These are phyloP conservation scores for Elaeagnus macrophylla DNA, from an alignment of 306 rosid species.

Conservation along the genomic window DNA sequence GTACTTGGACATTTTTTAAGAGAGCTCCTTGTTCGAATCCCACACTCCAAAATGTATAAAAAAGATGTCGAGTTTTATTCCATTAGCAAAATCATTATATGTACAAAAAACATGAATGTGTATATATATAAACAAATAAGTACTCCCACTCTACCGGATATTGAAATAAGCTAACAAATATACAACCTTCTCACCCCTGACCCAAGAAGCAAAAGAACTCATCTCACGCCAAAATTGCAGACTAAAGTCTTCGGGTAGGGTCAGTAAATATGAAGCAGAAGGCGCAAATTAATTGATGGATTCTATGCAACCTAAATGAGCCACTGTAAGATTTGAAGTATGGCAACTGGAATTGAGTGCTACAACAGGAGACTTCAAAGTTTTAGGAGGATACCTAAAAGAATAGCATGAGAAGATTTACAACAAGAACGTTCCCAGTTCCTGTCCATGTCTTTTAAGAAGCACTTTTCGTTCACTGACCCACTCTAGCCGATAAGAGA, in stretches of 20 bases:
- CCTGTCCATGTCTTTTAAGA: constrained; percentile 63
- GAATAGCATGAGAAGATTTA: constrained; percentile 13
- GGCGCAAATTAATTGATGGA: neutral
- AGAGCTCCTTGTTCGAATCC: no score
- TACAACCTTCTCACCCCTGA: neutral
- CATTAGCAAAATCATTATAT: no score
- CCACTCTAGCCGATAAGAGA: constrained; percentile 78
- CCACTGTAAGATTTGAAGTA: no score
- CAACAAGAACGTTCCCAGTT: constrained; percentile 48
- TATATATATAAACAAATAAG: no score
- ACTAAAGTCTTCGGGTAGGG: neutral
- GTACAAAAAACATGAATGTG: no score
- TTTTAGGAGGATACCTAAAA: neutral
- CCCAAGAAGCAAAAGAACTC: neutral
- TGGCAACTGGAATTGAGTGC: neutral
- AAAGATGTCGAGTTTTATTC: no score
- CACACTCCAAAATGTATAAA: no score
- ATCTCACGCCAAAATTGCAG: constrained; percentile 4
- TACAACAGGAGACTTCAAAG: neutral
- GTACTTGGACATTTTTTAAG: no score
- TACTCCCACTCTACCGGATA: no score
- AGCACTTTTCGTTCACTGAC: constrained; percentile 50
- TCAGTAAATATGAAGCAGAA: neutral
- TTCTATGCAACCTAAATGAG: neutral
- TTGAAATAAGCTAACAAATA: no score